These are phyloP conservation scores for Salix udensis DNA, from an alignment of 345 rosid genomes.

Conservation along the genomic window DNA sequence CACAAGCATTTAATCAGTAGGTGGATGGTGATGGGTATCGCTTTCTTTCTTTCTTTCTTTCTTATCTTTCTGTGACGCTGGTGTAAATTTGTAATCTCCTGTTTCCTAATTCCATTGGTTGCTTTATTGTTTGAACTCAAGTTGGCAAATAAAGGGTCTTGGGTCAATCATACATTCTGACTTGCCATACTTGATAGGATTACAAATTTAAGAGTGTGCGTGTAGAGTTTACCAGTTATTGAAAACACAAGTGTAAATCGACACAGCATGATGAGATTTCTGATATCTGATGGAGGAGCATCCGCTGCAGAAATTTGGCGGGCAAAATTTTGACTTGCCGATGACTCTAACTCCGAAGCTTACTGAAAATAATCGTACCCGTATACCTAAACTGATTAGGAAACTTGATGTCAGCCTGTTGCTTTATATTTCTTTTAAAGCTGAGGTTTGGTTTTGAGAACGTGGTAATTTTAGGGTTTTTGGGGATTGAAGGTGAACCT, in stretches of 20 bases:
- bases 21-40: slow-evolving; percentile 26
- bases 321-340: not conserved
- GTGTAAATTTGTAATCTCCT: slow-evolving; percentile 38
- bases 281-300: not conserved
- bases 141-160: slow-evolving; percentile 16
- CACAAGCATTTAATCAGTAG: slow-evolving; percentile 31
- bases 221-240: no score
- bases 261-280: not conserved
- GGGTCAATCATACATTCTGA: not conserved
- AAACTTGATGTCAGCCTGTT: not conserved
- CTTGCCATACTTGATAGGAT: no score
- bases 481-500: no score
- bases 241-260: not conserved
- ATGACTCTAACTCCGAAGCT: not conserved
- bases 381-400: not conserved
- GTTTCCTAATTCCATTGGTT: slow-evolving; percentile 40
- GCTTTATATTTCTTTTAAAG: not conserved
- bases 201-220: no score
- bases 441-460: not conserved
- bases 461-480: no score
- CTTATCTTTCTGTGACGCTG: slow-evolving; percentile 23
- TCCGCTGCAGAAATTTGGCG: not conserved
- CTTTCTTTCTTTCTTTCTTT: slow-evolving; percentile 16
- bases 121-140: slow-evolving; percentile 34
- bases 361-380: not conserved